Base-by-base conservation (phyloP, 768 basidiomycete species). In the Kwoniella heveanensis region DNA sequence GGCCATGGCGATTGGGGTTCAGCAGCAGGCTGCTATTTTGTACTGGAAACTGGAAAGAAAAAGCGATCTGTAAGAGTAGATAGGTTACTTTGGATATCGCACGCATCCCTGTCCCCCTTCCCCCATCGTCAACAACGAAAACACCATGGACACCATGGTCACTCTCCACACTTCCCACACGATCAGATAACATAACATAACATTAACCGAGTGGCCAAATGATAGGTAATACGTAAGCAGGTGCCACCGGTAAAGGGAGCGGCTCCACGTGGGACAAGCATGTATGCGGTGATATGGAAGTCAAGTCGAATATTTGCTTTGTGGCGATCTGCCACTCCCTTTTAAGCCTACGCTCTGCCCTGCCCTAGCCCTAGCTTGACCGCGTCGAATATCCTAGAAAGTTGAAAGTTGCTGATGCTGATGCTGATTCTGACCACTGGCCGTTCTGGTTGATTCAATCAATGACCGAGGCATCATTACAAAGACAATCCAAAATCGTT, bases 381-480 rank as follows among this genome's bases (percentile, higher is more conserved):
- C 39, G 39, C 39, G 39, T 44, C 39, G 39, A 44, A 44, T 44
- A 44, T 44, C 39, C 39, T 44, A 44, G 39, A 44, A 44, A 44
- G 39, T 44, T 44, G 39, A 44, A 44, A 44, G 39, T 44, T 32
- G 32, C 32, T n/a, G n/a, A n/a, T n/a, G n/a, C n/a, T n/a, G n/a
- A n/a, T n/a, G n/a, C n/a, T n/a, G n/a, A n/a, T n/a, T n/a, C n/a
- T n/a, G n/a, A 32, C 32, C 32, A 32, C 32, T 32, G 32, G 32
- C 32, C 32, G 32, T 32, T 32, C 32, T n/a, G n/a, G 32, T 32
- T 32, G 39, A 44, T 44, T 19, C 8, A 44, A 26, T 49, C 17
- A 30, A 27, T 59, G 57, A 32, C 57, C 57, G 57, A 59, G 29
- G 57, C 26, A 49, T 32, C 26, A 49, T 30, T 22, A 58, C 57